Evolutionary conservation across 805 yeast species (phyloP).

Genomic region (Candida fluviatilis): DNA sequence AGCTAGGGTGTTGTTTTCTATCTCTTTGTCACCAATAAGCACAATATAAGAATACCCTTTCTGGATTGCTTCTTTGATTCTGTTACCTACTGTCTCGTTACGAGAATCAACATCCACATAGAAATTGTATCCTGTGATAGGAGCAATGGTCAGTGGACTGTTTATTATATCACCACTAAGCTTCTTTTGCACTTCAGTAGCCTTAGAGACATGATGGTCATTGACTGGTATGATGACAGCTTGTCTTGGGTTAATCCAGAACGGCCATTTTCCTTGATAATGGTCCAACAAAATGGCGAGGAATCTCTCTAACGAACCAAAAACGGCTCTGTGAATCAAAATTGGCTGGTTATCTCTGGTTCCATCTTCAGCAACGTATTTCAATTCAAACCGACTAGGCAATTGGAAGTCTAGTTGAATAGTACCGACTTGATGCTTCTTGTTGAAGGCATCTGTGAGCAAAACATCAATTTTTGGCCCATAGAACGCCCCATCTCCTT

Average conservation of each 20-base stretch:
- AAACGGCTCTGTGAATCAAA: conserved; percentile 94
- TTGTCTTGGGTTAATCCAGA: conserved; percentile 93
- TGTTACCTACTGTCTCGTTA: conserved; percentile 71
- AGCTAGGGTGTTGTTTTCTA: conserved; percentile 53
- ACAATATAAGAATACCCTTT: conserved; percentile 76
- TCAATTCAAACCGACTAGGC: conserved; percentile 76
- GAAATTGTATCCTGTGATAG: conserved; percentile 57
- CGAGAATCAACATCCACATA: conserved; percentile 74
- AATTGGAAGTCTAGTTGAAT: conserved; percentile 93
- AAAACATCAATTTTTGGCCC: conserved; percentile 94
- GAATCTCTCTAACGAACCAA: conserved; percentile 92
- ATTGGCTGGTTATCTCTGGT: conserved; percentile 66
- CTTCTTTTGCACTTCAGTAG: conserved; percentile 41
- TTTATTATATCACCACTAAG: conserved; percentile 44
- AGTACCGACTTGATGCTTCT: conserved; percentile 91
- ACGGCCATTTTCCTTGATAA: conserved; percentile 93
- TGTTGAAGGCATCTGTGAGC: conserved; percentile 73
- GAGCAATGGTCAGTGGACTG: conserved; percentile 39
- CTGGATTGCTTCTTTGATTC: conserved; percentile 73
- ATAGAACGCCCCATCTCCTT: conserved; percentile 96
- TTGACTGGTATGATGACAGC: conserved; percentile 80
- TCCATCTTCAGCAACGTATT: conserved; percentile 53
- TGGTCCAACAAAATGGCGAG: conserved; percentile 88
- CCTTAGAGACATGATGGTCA: conserved; percentile 52
- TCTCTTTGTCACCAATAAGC: conserved; percentile 86